phyloP scores from a whole-genome alignment of 345 rosid species.

The Lepidium africanum region DNA sequence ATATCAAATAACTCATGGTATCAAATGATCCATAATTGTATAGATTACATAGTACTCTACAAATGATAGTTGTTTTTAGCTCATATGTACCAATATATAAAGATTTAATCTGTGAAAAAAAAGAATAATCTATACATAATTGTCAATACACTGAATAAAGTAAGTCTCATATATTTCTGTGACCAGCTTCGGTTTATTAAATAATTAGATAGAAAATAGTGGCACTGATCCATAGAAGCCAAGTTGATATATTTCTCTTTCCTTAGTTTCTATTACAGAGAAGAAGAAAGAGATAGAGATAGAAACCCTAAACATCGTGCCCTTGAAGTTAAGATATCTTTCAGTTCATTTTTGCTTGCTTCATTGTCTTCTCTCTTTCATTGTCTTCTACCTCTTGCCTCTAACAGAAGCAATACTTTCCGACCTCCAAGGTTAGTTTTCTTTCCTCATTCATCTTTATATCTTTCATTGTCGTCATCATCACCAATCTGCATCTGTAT shows the following conservation, averaged over 20 bases:
- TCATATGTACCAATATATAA: not conserved
- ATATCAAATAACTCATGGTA: no score
- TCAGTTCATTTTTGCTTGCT: conserved; percentile 27
- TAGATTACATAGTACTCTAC: not conserved
- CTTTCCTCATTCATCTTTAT: conserved; percentile 9
- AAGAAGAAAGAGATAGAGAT: conserved; percentile 23
- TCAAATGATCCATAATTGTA: no score
- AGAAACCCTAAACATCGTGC: conserved; percentile 46
- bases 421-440: conserved; percentile 38
- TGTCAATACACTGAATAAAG: conserved; percentile 1
- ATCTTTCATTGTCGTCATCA: conserved; percentile 19
- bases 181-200: conserved; percentile 35
- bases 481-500: not conserved
- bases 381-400: conserved; percentile 40
- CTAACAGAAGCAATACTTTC: conserved; percentile 24
- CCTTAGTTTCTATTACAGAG: conserved; percentile 26
- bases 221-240: conserved; percentile 38
- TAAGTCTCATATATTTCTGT: conserved; percentile 40
- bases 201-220: conserved; percentile 10
- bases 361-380: conserved; percentile 22
- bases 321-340: conserved; percentile 54
- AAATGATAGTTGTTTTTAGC: not conserved
- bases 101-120: not conserved
- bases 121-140: no score
- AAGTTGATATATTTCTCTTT: not conserved